Evolutionary conservation across 2,329 filamentous ascomycete species (phyloP).

Genomic region (Diaporthe velutina): DNA sequence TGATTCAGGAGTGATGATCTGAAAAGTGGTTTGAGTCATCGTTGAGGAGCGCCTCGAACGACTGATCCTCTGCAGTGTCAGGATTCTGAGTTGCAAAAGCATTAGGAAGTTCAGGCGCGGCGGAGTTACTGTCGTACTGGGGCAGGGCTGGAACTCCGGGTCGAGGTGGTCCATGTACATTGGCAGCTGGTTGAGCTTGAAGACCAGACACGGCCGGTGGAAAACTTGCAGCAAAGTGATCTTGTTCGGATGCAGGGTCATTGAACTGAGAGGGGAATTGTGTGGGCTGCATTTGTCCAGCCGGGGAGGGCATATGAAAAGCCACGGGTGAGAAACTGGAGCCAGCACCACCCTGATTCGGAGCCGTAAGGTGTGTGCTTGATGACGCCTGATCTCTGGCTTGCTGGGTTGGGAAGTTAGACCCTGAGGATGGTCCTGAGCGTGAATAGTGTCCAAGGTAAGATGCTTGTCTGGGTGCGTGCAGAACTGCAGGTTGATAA

Average conservation of each 20-base stretch:
- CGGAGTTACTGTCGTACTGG: neutral
- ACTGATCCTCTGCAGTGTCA: neutral
- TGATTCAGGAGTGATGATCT: too few species aligned
- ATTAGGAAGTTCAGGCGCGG: neutral
- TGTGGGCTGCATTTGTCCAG: neutral
- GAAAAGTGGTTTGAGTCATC: too few species aligned
- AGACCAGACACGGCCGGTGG: neutral
- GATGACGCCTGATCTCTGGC: neutral
- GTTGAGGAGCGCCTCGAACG: neutral
- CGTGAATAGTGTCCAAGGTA: accelerated
- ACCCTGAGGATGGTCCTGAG: neutral
- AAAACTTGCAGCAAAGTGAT: neutral
- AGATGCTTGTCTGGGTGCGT: too few species aligned
- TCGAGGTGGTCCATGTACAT: neutral
- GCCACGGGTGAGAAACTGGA: neutral
- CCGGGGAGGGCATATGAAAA: neutral
- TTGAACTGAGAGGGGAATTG: neutral
- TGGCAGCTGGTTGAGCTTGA: neutral
- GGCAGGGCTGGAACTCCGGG: neutral
- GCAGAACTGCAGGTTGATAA: too few species aligned
- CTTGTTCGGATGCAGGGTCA: neutral
- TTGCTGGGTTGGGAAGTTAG: neutral
- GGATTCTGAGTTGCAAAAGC: neutral
- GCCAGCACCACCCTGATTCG: neutral
- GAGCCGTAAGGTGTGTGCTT: neutral